Conservation (phyloP, 345 rosid genomes). For the Orychophragmus violaceus region DNA sequence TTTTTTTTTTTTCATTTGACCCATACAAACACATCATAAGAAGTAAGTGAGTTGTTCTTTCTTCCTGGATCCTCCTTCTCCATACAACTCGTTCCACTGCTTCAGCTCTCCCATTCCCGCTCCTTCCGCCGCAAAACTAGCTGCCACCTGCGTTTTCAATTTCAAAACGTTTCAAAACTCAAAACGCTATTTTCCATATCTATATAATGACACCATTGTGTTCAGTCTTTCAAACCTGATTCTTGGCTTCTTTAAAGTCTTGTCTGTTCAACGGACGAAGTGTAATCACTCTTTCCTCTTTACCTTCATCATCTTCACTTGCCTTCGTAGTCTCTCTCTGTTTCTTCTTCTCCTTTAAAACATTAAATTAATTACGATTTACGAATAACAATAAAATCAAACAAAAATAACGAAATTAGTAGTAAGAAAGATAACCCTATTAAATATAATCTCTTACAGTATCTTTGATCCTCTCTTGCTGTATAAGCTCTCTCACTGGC, state of each 20-base stretch:
- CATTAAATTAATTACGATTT: too few species aligned
- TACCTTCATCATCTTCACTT: conserved; percentile 31
- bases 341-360: conserved; percentile 51
- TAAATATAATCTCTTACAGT: conserved; percentile 27
- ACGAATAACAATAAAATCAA: not conserved
- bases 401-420: not conserved
- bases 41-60: conserved; percentile 77
- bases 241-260: conserved; percentile 77
- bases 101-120: conserved; percentile 69
- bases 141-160: conserved; percentile 56
- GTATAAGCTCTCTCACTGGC: conserved; percentile 78
- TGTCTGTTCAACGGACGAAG: conserved; percentile 70
- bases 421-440: not conserved
- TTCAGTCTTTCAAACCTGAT: conserved; percentile 41
- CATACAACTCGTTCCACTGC: conserved; percentile 86
- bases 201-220: not conserved
- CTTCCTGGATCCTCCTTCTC: conserved; percentile 95
- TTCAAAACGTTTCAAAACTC: conserved; percentile 1
- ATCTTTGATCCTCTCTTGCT: conserved; percentile 72
- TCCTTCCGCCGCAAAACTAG: conserved; percentile 83
- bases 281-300: conserved; percentile 49
- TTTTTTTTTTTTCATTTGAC: not conserved
- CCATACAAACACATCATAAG: conserved; percentile 32
- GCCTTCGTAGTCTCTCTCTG: conserved; percentile 34
- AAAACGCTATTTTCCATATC: conserved; percentile 1